These are phyloP conservation scores for Viola odorata DNA, from an alignment of 345 rosid genomes.

Conservation along the genomic window DNA sequence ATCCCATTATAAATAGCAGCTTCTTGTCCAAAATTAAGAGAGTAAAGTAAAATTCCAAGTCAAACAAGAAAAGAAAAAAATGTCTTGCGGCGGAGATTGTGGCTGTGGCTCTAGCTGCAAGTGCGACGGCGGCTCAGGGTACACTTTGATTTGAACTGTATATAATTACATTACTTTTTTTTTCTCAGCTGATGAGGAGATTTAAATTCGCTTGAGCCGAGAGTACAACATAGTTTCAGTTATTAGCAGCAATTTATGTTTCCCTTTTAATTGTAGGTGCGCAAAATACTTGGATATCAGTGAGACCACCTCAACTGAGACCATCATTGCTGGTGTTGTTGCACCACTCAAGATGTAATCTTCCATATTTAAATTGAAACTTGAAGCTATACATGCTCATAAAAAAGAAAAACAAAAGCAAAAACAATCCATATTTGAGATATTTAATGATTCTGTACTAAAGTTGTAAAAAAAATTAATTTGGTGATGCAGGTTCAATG, in stretches of 20 bases:
- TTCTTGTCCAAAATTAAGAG: fast-evolving
- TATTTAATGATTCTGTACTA: background rate
- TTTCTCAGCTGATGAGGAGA: no score
- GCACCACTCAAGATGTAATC: conserved; percentile 13
- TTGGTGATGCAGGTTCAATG: conserved; percentile 20
- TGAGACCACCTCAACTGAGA: conserved; percentile 10
- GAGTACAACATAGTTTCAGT: background rate
- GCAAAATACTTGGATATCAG: conserved; percentile 15
- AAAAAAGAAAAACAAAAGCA: background rate
- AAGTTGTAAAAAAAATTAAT: background rate
- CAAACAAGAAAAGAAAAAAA: background rate
- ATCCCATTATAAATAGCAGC: conserved; percentile 11
- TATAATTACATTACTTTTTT: background rate
- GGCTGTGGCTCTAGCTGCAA: conserved; percentile 19
- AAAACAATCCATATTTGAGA: background rate
- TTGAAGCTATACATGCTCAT: background rate
- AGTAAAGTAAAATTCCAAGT: background rate
- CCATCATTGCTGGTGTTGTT: conserved; percentile 18
- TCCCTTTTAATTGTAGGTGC: conserved; percentile 3
- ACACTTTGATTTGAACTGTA: background rate
- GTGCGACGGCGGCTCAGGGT: conserved; percentile 9
- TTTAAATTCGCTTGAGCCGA: background rate
- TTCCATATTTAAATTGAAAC: background rate
- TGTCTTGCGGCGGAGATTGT: conserved; percentile 18
- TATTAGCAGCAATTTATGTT: background rate